These are phyloP conservation scores for Microdochium nivale DNA, from an alignment of 2,329 filamentous ascomycete species.

Conservation along the genomic window DNA sequence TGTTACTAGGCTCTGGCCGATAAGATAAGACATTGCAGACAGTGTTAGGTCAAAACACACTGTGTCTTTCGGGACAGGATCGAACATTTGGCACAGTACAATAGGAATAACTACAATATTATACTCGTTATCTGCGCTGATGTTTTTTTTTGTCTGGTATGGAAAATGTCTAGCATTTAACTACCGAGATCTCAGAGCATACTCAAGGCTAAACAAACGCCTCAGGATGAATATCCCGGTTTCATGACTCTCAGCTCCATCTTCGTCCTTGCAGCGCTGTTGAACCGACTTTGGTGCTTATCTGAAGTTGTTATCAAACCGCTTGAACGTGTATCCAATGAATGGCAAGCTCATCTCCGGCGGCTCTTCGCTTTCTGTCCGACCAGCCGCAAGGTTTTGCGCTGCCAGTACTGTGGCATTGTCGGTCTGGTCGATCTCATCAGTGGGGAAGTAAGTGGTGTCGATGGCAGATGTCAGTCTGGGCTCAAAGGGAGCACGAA, in stretches of 20 bases:
- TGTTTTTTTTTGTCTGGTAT: background rate
- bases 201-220: background rate
- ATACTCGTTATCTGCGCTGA: no score
- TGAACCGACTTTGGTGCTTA: conserved; percentile 22
- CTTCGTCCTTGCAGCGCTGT: background rate
- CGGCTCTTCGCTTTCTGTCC: conserved; percentile 58
- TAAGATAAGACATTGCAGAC: background rate
- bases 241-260: background rate
- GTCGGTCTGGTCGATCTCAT: conserved; percentile 96
- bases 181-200: background rate
- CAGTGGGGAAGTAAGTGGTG: conserved; percentile 96
- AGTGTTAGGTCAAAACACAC: background rate
- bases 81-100: no score
- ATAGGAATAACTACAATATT: no score
- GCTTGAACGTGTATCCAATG: conserved; percentile 96
- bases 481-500: conserved; percentile 93
- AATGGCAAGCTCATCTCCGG: conserved; percentile 95
- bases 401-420: conserved; percentile 81
- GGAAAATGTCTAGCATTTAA: background rate
- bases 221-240: background rate
- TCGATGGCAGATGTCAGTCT: conserved; percentile 89
- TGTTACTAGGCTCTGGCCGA: no score
- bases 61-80: no score
- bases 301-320: conserved; percentile 70
- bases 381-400: conserved; percentile 65